A percentile compares a stretch with the other conserved stretches of the same genome.
phyloP scores from a whole-genome alignment of 2,329 filamentous ascomycete genomes.

The Lachnellula hyalina region DNA sequence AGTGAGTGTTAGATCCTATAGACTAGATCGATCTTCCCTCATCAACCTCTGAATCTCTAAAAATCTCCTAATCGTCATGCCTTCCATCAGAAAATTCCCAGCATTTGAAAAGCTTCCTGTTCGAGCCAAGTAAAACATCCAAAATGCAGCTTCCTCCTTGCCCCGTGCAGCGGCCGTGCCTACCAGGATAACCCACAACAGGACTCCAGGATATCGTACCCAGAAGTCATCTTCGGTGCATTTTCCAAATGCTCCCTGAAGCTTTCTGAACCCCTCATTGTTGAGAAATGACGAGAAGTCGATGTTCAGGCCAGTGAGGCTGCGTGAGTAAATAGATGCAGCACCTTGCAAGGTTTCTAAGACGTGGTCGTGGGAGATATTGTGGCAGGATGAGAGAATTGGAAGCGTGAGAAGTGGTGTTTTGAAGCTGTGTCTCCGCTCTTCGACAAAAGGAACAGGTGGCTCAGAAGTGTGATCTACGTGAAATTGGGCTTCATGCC shows the following conservation, averaged over 20 bases:
- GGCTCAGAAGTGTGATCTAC: neutral
- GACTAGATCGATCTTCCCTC: neutral
- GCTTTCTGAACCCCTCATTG: neutral
- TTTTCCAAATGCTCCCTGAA: slow-evolving; percentile 3
- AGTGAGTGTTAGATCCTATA: neutral
- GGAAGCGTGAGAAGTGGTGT: slow-evolving; percentile 11
- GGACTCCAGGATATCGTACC: slow-evolving; percentile 9
- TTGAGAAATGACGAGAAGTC: slow-evolving; percentile 6
- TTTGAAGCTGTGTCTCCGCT: slow-evolving; percentile 5
- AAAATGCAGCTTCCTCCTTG: slow-evolving; percentile 12
- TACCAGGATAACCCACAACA: slow-evolving; percentile 11
- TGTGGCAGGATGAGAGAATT: slow-evolving; percentile 10
- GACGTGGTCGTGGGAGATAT: slow-evolving; percentile 5
- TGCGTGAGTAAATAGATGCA: slow-evolving; percentile 2
- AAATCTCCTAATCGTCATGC: slow-evolving; percentile 5
- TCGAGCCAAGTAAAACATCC: slow-evolving; percentile 13
- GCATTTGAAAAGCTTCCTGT: slow-evolving; percentile 8
- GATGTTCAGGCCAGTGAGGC: neutral
- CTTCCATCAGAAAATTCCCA: slow-evolving; percentile 4
- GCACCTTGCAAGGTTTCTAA: slow-evolving; percentile 6
- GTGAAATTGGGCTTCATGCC: neutral
- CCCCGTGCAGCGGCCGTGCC: slow-evolving; percentile 6
- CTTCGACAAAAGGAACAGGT: slow-evolving; percentile 3
- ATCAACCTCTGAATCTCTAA: slow-evolving; percentile 6
- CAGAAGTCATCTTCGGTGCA: slow-evolving; percentile 11